Percentiles rank a stretch among this genome's conserved stretches.
Conservation (phyloP, 2,329 filamentous ascomycete species). For the Juglanconis sp. region DNA sequence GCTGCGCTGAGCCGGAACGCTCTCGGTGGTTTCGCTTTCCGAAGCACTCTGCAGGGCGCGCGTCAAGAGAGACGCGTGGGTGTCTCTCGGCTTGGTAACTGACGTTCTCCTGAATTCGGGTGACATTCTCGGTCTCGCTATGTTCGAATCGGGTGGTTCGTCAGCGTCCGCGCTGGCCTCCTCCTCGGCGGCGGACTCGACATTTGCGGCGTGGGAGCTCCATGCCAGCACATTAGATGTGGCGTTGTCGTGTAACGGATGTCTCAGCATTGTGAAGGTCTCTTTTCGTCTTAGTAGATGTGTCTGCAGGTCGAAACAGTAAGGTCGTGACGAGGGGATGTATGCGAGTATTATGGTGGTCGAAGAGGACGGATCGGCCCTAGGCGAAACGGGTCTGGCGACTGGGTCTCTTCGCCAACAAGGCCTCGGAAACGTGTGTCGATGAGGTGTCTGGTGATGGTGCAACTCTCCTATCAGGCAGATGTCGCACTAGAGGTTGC, state of each 20-base stretch:
- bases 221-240: slow-evolving; percentile 44
- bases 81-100: slow-evolving; percentile 46
- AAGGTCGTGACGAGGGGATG: slow-evolving; percentile 7
- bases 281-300: slow-evolving; percentile 1
- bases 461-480: slow-evolving; percentile 15
- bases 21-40: slow-evolving; percentile 49
- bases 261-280: slow-evolving; percentile 25
- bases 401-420: slow-evolving; percentile 6
- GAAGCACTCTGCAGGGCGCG: slow-evolving; percentile 71
- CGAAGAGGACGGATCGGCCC: slow-evolving; percentile 1
- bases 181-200: slow-evolving; percentile 45
- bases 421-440: not conserved
- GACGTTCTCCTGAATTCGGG: slow-evolving; percentile 43
- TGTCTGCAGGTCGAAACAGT: slow-evolving; percentile 3
- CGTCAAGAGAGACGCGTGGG: slow-evolving; percentile 80
- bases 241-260: slow-evolving; percentile 33
- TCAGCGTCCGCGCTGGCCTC: slow-evolving; percentile 76
- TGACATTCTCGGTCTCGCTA: slow-evolving; percentile 21
- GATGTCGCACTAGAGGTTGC: slow-evolving; percentile 19
- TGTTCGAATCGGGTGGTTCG: slow-evolving; percentile 72
- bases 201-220: slow-evolving; percentile 41
- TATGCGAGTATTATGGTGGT: slow-evolving; percentile 11
- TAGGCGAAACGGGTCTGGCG: slow-evolving; percentile 8
- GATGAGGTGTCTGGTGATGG: slow-evolving; percentile 6
- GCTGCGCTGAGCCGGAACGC: slow-evolving; percentile 31